phyloP scores from a whole-genome alignment of 2,329 filamentous ascomycete species.

The Penicillium sp. region DNA sequence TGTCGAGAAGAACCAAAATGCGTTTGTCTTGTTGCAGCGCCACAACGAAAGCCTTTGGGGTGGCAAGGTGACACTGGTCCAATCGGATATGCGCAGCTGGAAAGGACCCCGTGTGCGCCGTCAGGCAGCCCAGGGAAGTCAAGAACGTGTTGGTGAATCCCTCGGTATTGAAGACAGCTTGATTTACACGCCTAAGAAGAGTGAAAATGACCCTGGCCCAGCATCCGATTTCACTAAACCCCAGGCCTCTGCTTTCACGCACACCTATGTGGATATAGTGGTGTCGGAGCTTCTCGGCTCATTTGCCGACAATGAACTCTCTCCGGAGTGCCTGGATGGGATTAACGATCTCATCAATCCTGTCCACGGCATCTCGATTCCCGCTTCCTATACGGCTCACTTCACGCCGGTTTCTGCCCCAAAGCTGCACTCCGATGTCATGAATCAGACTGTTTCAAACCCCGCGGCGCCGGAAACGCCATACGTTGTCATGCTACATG shows the following conservation, averaged over 20 bases:
- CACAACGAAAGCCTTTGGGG: conserved; percentile 83
- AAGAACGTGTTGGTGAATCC: conserved; percentile 34
- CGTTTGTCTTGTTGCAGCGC: conserved; percentile 85
- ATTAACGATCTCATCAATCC: conserved; percentile 86
- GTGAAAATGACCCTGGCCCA: conserved; percentile 41
- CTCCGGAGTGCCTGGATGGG: conserved; percentile 92
- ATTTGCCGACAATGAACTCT: conserved; percentile 95
- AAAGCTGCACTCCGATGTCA: conserved; percentile 77
- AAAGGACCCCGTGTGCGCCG: conserved; percentile 63
- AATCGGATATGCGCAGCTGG: conserved; percentile 97
- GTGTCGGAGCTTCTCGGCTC: conserved; percentile 90
- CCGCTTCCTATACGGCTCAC: conserved; percentile 88
- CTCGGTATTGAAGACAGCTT: conserved; percentile 30
- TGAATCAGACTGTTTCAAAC: conserved; percentile 61
- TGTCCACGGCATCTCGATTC: conserved; percentile 85
- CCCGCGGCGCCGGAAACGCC: conserved; percentile 80
- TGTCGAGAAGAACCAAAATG: conserved; percentile 97
- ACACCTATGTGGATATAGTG: conserved; percentile 71
- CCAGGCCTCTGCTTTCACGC: conserved; percentile 40
- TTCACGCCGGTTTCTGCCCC: conserved; percentile 89
- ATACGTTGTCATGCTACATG: conserved; percentile 90
- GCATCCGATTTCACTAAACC: conserved; percentile 36
- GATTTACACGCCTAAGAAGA: conserved; percentile 20
- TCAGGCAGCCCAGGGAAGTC: conserved; percentile 14
- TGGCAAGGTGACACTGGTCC: conserved; percentile 77